Evolutionary conservation across 2,329 filamentous ascomycete species (phyloP), one percentile per base, ranked within the genome.

Genomic region (Orbilia brochopaga): DNA sequence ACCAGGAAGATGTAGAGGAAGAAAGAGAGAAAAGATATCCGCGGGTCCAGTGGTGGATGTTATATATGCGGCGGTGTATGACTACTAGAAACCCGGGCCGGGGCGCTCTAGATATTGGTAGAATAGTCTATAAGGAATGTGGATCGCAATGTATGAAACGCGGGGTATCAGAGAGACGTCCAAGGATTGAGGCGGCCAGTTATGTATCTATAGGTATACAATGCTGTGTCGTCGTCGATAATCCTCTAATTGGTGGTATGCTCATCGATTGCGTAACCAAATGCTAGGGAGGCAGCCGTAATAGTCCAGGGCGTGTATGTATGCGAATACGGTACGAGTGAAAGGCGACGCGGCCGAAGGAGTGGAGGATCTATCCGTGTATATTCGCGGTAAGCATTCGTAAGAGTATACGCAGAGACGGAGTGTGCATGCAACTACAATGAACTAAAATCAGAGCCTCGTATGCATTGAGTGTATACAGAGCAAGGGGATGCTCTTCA

Each of bases 261-360:
- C 55, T 57, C 58, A 69, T 54, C 7, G 42, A 61, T 60, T 70
- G 59, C 55, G 59, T 63, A 64, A 24, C 32, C 42, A 53, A n/a
- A 32, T 48, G 64, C 50, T 50, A 35, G 52, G 44, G 46, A 32
- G 10, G 42, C 55, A 11, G 56, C 40, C 42, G 50, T 23, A 23
- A 35, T 59, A 63, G 30, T 24, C 50, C 24, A 44, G 44, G 66
- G 27, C 24, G 58, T 19, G 30, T 65, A 57, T 65, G 21, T 53
- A 53, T 15, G 60, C 51, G 32, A 35, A 27, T 27, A n/a, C 51
- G 42, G 58, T n/a, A 57, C 48, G 60, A 61, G 40, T 27, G n/a
- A 55, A 57, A n/a, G 55, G 13, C 55, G 67, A 65, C 51, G 66
- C 50, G 60, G 54, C 44, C 32, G 55, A 65, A 57, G 48, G 50